A percentile compares a stretch with the other conserved stretches of the same genome.
Conservation (phyloP, 2,329 filamentous ascomycete species). For the Triangularia setosa region DNA sequence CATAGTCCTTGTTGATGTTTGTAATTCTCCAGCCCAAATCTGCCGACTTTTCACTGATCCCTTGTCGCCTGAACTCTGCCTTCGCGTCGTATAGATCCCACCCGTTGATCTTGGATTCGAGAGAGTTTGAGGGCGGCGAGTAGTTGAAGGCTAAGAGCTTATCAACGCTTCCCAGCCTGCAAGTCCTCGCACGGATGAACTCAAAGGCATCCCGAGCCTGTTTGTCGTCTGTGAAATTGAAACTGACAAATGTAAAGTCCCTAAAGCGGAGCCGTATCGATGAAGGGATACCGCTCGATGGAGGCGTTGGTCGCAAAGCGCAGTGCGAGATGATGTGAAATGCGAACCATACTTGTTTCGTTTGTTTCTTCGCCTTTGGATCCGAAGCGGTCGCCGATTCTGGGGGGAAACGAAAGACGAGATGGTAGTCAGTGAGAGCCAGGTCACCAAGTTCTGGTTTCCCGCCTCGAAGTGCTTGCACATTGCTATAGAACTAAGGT, state of each 20-base stretch:
- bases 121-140: conserved; percentile 56
- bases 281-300: conserved; percentile 65
- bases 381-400: conserved; percentile 26
- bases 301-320: conserved; percentile 69
- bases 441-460: conserved; percentile 28
- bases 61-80: conserved; percentile 82
- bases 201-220: conserved; percentile 83
- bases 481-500: conserved; percentile 23
- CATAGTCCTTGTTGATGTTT: conserved; percentile 83
- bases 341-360: conserved; percentile 81
- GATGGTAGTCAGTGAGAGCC: conserved; percentile 43
- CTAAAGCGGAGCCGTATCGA: conserved; percentile 84
- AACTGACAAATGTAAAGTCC: conserved; percentile 90
- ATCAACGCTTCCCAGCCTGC: conserved; percentile 76
- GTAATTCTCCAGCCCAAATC: conserved; percentile 86
- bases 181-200: conserved; percentile 75
- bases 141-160: conserved; percentile 91
- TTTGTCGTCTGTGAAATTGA: conserved; percentile 75
- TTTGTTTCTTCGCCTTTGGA: conserved; percentile 21
- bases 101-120: conserved; percentile 71
- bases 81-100: conserved; percentile 83
- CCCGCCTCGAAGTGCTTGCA: conserved; percentile 28
- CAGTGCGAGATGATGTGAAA: conserved; percentile 88
- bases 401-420: conserved; percentile 47
- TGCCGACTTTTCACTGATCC: conserved; percentile 74